These are phyloP conservation scores for Aschersonia sp. DNA, from an alignment of 2,329 filamentous ascomycete genomes.

Conservation along the genomic window DNA sequence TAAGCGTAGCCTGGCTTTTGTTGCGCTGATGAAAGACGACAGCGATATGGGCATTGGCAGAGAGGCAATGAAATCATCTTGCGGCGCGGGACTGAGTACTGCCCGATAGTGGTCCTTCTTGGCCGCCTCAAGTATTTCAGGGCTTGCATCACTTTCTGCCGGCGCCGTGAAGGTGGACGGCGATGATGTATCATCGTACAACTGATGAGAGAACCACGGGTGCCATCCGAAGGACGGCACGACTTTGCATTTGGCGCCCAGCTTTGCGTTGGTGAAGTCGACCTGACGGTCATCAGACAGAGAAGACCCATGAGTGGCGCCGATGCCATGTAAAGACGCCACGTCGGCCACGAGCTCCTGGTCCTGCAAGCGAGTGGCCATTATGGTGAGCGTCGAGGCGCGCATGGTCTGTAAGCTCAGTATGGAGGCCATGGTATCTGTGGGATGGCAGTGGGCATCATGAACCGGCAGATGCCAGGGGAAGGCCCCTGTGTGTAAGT, in stretches of 20 bases:
- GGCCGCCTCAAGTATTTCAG: slow-evolving; percentile 15
- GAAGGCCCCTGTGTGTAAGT: slow-evolving; percentile 18
- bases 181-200: slow-evolving; percentile 45
- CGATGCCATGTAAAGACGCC: slow-evolving; percentile 40
- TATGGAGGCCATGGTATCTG: slow-evolving; percentile 56
- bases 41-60: slow-evolving; percentile 49
- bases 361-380: slow-evolving; percentile 65
- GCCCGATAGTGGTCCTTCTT: slow-evolving; percentile 47
- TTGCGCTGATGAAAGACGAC: slow-evolving; percentile 41
- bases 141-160: slow-evolving; percentile 5
- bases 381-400: slow-evolving; percentile 52
- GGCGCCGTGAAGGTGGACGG: slow-evolving; percentile 19
- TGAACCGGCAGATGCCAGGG: slow-evolving; percentile 60
- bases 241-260: slow-evolving; percentile 10
- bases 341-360: slow-evolving; percentile 55
- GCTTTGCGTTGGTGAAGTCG: neutral
- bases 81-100: slow-evolving; percentile 44
- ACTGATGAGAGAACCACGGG: slow-evolving; percentile 71
- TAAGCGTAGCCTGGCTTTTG: slow-evolving; percentile 35
- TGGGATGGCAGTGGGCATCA: slow-evolving; percentile 77
- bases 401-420: slow-evolving; percentile 48
- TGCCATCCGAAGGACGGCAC: slow-evolving; percentile 78
- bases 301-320: neutral
- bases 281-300: too few relatives aligned
- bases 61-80: slow-evolving; percentile 27